Evolutionary conservation across 768 basidiomycete genomes (phyloP).

Genomic region (Pulveroboletus sp.): DNA sequence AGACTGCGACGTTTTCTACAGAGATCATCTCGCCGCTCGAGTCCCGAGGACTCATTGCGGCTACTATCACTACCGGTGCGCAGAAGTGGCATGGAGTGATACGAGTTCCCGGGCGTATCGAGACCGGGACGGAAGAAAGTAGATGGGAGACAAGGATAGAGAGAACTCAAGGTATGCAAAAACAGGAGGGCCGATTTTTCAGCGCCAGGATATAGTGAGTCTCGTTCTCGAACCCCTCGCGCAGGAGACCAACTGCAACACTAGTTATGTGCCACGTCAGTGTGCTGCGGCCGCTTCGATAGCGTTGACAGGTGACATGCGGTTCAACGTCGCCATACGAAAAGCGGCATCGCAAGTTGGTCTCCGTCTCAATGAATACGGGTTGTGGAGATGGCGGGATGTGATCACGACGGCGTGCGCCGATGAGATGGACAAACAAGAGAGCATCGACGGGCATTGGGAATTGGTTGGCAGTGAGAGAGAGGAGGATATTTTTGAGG

Average conservation of each 20-base stretch:
- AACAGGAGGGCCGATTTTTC: conserved; percentile 35
- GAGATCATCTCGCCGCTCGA: conserved; percentile 41
- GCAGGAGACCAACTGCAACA: not conserved
- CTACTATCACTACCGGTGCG: conserved; percentile 27
- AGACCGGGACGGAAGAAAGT: conserved; percentile 6
- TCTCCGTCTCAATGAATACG: conserved; percentile 54
- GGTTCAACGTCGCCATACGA: conserved; percentile 42
- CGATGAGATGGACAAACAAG: conserved; percentile 1
- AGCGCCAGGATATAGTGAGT: conserved; percentile 32
- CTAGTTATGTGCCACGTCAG: conserved; percentile 19
- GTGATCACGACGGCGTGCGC: not conserved
- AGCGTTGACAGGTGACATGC: conserved; percentile 50
- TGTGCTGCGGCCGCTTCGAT: conserved; percentile 48
- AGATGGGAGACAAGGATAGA: conserved; percentile 28
- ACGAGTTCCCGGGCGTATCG: conserved; percentile 38
- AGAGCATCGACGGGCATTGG: conserved; percentile 18
- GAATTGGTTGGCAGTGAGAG: conserved; percentile 20
- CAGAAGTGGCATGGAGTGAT: conserved; percentile 51
- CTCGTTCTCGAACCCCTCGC: not conserved
- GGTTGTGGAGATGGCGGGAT: conserved; percentile 56
- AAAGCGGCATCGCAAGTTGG: conserved; percentile 40
- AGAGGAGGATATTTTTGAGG: conserved; percentile 25
- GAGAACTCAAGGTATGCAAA: conserved; percentile 23
- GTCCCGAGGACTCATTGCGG: conserved; percentile 42
- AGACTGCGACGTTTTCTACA: conserved; percentile 28